These are phyloP conservation scores for Cunninghamia lanceolata DNA, from an alignment of 75 land plant genomes.

Conservation along the genomic window DNA sequence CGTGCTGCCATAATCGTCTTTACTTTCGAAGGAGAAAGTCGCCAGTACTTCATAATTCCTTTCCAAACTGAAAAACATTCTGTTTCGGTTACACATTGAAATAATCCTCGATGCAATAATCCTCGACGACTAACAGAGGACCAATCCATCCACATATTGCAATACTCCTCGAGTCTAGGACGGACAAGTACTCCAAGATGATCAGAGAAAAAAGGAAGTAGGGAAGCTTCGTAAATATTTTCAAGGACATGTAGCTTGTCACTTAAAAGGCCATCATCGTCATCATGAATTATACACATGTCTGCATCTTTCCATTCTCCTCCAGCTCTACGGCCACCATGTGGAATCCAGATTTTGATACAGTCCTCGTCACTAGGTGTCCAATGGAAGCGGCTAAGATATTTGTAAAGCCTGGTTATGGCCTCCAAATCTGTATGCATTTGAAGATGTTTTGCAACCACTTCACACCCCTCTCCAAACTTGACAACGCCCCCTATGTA, in stretches of 20 bases:
- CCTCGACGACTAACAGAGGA: background rate
- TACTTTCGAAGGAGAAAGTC: too few species aligned
- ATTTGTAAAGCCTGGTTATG: too few species aligned
- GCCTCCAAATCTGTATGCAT: too few species aligned
- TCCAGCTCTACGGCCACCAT: constrained; percentile 4
- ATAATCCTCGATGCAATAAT: background rate
- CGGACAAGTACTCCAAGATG: constrained; percentile 18
- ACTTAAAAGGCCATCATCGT: constrained; percentile 25
- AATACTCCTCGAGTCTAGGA: constrained; percentile 42
- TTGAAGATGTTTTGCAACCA: constrained; percentile 19
- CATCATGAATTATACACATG: constrained; percentile 31
- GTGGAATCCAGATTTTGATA: constrained; percentile 42
- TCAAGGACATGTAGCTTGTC: constrained; percentile 32
- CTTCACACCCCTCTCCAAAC: constrained; percentile 32
- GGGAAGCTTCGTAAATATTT: constrained; percentile 16
- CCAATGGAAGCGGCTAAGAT: constrained; percentile 18
- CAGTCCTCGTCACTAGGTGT: constrained; percentile 10
- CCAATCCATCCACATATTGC: constrained; percentile 45
- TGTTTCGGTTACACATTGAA: background rate
- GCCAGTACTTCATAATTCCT: constrained; percentile 24
- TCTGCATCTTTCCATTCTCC: constrained; percentile 34
- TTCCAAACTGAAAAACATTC: constrained; percentile 41
- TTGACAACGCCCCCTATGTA: constrained; percentile 40
- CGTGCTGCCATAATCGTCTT: background rate
- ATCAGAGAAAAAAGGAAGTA: constrained; percentile 27